Evolutionary conservation across 2,329 filamentous ascomycete species (phyloP).

Genomic region (Cytospora chrysosperma): DNA sequence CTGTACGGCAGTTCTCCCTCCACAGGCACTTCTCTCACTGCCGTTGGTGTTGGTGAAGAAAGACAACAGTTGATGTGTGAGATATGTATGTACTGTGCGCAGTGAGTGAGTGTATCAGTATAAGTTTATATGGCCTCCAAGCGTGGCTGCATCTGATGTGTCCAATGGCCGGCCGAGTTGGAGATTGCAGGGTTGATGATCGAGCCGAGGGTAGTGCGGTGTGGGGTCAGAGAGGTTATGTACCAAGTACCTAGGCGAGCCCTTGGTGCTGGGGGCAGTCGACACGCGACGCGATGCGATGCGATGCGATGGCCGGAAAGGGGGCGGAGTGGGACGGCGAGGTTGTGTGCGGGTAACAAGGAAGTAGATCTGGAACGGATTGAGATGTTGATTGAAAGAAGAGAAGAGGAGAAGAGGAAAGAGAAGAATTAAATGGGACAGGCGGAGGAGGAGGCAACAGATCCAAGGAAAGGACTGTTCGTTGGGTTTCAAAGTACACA

Average conservation of each 20-base stretch:
- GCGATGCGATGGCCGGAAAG: not conserved
- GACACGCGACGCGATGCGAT: not conserved
- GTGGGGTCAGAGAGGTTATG: too few relatives aligned
- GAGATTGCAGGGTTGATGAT: not conserved
- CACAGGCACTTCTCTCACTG: conserved; percentile 8
- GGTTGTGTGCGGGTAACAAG: not conserved
- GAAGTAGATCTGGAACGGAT: not conserved
- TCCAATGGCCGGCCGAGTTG: not conserved
- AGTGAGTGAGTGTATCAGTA: too few relatives aligned
- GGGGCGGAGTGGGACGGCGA: conserved; percentile 12
- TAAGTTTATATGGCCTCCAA: too few relatives aligned
- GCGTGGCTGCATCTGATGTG: not conserved
- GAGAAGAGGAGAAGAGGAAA: not conserved
- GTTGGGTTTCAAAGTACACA: too few relatives aligned
- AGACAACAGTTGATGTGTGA: not conserved
- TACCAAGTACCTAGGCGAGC: too few relatives aligned
- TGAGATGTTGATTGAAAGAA: not conserved
- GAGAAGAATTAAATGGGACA: not conserved
- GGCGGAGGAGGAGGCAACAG: not conserved
- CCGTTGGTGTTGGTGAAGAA: not conserved
- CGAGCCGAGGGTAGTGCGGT: not conserved
- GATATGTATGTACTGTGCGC: not conserved
- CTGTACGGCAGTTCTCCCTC: conserved; percentile 9
- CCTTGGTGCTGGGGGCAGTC: not conserved
- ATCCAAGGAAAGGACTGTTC: not conserved